Percentiles rank a stretch among this genome's conserved stretches.
Conservation (phyloP, 352 stramenopile genomes). For the Phytopythium helicoides region DNA sequence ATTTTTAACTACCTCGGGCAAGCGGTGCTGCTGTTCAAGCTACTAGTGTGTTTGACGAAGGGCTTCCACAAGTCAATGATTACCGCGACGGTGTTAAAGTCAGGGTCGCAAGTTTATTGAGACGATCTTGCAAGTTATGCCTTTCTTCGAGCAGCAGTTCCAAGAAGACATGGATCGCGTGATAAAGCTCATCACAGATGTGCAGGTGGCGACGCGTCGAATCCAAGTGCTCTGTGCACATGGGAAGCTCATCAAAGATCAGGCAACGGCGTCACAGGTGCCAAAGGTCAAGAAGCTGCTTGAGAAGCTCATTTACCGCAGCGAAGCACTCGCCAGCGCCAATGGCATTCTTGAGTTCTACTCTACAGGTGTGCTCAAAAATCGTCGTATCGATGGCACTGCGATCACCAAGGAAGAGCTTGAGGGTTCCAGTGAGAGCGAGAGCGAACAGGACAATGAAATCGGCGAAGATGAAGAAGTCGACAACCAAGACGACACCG, state of each 20-base stretch:
- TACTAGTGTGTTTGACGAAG: conserved; percentile 59
- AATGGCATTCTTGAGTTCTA: conserved; percentile 60
- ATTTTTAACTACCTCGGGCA: conserved; percentile 48
- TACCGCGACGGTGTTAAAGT: conserved; percentile 49
- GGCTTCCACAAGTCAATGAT: conserved; percentile 52
- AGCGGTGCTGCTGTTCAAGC: conserved; percentile 53
- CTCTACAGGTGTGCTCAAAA: conserved; percentile 62
- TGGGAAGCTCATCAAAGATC: conserved; percentile 58
- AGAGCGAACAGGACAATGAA: conserved; percentile 18
- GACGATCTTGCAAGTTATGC: conserved; percentile 45
- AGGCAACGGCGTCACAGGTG: conserved; percentile 46
- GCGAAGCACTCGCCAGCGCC: conserved; percentile 47
- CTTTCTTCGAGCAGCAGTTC: conserved; percentile 56
- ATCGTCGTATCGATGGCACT: conserved; percentile 62
- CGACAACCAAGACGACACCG: conserved; percentile 14
- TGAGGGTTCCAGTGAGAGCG: conserved; percentile 14
- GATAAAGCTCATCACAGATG: conserved; percentile 47
- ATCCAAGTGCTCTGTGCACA: conserved; percentile 67
- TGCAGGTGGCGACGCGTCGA: conserved; percentile 56
- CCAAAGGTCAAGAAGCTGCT: conserved; percentile 65
- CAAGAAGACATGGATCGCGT: conserved; percentile 37
- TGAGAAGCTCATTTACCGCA: conserved; percentile 55
- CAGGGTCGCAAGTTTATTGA: conserved; percentile 52
- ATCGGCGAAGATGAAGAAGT: conserved; percentile 10
- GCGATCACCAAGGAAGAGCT: conserved; percentile 48